Conservation (phyloP, 2,329 filamentous ascomycete genomes). For the Alternaria angustiovoidea region DNA sequence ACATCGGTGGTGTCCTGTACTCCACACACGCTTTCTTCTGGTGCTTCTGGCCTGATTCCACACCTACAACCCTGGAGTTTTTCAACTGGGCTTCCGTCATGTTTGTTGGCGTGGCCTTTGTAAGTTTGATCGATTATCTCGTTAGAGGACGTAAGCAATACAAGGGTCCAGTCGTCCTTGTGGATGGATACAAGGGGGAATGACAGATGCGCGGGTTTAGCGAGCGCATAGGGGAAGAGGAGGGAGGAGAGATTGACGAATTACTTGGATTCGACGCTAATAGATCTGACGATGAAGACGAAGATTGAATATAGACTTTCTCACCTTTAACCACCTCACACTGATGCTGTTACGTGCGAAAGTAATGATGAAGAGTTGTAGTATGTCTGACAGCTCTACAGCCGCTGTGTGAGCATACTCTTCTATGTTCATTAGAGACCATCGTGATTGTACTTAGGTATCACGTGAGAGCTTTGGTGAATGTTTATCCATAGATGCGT, state of each 20-base stretch:
- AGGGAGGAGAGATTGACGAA: background rate
- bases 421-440: background rate
- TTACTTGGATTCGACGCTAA: background rate
- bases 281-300: slow-evolving; percentile 1
- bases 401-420: background rate
- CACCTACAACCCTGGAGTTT: slow-evolving; percentile 30
- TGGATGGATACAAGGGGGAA: slow-evolving; percentile 34
- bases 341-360: background rate
- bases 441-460: background rate
- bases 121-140: slow-evolving; percentile 41
- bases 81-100: slow-evolving; percentile 52
- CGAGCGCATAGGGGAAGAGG: background rate
- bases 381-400: background rate
- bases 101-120: slow-evolving; percentile 40
- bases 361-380: background rate
- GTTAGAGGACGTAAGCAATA: slow-evolving; percentile 44
- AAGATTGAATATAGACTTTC: slow-evolving; percentile 8
- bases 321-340: background rate
- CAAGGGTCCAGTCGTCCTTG: slow-evolving; percentile 43
- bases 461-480: background rate
- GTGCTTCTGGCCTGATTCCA: slow-evolving; percentile 51
- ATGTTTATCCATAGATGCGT: background rate
- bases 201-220: slow-evolving; percentile 7
- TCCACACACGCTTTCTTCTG: slow-evolving; percentile 51
- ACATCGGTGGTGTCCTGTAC: slow-evolving; percentile 49